Percentiles rank a stretch among this genome's conserved stretches.
These are phyloP conservation scores for Podila verticillata DNA, from an alignment of 192 early-diverging fungal genomes.

Conservation along the genomic window DNA sequence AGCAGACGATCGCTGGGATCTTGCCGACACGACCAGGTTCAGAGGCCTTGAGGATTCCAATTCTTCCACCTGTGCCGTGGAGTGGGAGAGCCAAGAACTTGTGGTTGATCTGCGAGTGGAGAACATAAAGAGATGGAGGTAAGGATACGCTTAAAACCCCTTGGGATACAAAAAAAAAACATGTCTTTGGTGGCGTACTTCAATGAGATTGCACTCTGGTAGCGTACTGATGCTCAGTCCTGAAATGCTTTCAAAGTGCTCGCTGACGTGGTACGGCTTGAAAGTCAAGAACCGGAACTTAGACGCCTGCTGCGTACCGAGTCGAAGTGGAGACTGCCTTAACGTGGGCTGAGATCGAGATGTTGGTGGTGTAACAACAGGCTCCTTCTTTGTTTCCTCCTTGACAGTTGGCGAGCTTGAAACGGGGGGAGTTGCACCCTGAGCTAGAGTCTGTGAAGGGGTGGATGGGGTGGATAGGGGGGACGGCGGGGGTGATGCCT, in stretches of 20 bases:
- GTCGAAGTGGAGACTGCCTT: conserved; percentile 57
- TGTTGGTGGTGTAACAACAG: conserved; percentile 9
- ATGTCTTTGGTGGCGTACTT: conserved; percentile 53
- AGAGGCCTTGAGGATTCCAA: conserved; percentile 72
- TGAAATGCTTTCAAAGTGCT: conserved; percentile 73
- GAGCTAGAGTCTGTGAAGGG: background rate
- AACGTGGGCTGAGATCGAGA: conserved; percentile 15
- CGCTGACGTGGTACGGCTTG: conserved; percentile 65
- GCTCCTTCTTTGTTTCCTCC: background rate
- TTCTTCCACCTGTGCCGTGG: conserved; percentile 80
- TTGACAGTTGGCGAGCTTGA: too few relatives aligned
- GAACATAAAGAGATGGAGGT: too few relatives aligned
- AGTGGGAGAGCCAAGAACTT: conserved; percentile 78
- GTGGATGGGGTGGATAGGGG: background rate
- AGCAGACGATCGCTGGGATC: conserved; percentile 66
- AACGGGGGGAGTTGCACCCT: background rate
- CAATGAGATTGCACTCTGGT: conserved; percentile 65
- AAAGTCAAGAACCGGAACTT: conserved; percentile 70
- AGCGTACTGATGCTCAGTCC: conserved; percentile 61
- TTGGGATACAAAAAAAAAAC: background rate
- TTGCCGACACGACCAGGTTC: conserved; percentile 77
- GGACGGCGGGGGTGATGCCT: conserved; percentile 1
- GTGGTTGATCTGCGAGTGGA: conserved; percentile 51
- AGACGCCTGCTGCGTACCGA: conserved; percentile 51
- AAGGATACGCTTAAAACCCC: too few relatives aligned